Conservation (phyloP, 305 asterid species). For the Fraxinus sp. region DNA sequence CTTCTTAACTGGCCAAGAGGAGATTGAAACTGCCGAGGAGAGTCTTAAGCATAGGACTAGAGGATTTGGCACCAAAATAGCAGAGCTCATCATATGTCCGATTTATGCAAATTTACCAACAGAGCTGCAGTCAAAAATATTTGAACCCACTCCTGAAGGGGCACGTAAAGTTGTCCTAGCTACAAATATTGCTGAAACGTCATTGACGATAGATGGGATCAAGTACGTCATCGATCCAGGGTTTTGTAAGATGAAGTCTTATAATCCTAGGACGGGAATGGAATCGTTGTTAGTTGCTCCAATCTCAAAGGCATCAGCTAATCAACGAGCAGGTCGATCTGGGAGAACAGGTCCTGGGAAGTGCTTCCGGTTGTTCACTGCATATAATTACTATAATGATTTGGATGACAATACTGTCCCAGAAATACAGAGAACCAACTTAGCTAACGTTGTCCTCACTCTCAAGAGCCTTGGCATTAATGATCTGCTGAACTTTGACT, state of each 20-base stretch:
- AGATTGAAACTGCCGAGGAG: conserved; percentile 88
- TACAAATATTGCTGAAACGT: conserved; percentile 94
- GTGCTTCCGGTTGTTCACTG: conserved; percentile 82
- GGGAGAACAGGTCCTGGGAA: conserved; percentile 96
- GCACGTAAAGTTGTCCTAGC: conserved; percentile 97
- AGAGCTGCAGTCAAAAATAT: conserved; percentile 88
- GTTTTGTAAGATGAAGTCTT: conserved; percentile 82
- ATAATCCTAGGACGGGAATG: conserved; percentile 88
- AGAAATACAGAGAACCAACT: conserved; percentile 93
- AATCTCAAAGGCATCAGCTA: conserved; percentile 90
- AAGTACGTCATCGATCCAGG: conserved; percentile 96
- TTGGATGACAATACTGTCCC: conserved; percentile 89
- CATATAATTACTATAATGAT: conserved; percentile 63
- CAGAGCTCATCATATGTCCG: conserved; percentile 88
- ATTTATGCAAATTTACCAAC: conserved; percentile 92
- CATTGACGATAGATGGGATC: conserved; percentile 91
- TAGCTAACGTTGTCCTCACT: conserved; percentile 80
- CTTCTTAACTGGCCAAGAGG: conserved; percentile 93
- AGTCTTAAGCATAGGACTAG: conserved; percentile 76
- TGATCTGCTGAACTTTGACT: conserved; percentile 81
- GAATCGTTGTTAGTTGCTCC: conserved; percentile 77
- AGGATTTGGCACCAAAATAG: conserved; percentile 88
- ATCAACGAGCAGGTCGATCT: conserved; percentile 96
- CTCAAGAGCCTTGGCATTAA: conserved; percentile 95
- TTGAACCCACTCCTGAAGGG: conserved; percentile 94